Evolutionary conservation across 129 eudicot genomes (phyloP).

Genomic region (Scalesia atractyloides): DNA sequence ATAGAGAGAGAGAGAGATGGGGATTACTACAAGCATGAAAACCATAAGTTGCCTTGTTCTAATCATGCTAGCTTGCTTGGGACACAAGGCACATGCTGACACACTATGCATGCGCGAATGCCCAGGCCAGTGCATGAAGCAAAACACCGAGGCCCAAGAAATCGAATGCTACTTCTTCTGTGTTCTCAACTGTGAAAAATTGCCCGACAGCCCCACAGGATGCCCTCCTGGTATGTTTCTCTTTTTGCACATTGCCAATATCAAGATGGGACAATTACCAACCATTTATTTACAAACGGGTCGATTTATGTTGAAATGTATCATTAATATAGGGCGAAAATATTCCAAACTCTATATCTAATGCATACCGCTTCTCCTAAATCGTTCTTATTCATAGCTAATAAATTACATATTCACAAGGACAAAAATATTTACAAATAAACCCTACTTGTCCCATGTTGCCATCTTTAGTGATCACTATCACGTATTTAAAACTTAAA

Average conservation of each 20-base stretch:
- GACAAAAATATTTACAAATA: not conserved
- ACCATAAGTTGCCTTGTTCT: slow-evolving; percentile 11
- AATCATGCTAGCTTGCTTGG: slow-evolving; percentile 29
- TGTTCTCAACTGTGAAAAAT: slow-evolving; percentile 32
- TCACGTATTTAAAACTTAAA: not conserved
- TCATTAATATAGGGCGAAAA: not conserved
- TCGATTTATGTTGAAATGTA: not conserved
- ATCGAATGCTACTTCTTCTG: slow-evolving; percentile 38
- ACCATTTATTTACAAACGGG: not conserved
- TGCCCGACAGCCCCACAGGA: slow-evolving; percentile 34
- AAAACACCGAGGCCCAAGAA: slow-evolving; percentile 34
- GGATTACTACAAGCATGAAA: slow-evolving; percentile 11
- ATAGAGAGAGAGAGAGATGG: slow-evolving; percentile 6
- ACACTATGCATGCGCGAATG: slow-evolving; percentile 36
- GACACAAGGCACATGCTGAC: slow-evolving; percentile 21
- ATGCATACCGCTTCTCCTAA: not conserved
- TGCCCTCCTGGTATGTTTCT: slow-evolving; percentile 30
- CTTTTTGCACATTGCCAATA: not conserved
- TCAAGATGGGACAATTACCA: not conserved
- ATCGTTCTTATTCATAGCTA: not conserved
- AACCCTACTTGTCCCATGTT: not conserved
- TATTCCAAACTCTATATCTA: not conserved
- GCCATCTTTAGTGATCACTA: slow-evolving; percentile 1
- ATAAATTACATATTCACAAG: not conserved
- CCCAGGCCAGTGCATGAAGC: slow-evolving; percentile 37